Percentiles rank a stretch among this genome's conserved stretches.
These are phyloP conservation scores for Plasmodium gaboni DNA, from an alignment of 169 alveolate genomes.

Conservation along the genomic window DNA sequence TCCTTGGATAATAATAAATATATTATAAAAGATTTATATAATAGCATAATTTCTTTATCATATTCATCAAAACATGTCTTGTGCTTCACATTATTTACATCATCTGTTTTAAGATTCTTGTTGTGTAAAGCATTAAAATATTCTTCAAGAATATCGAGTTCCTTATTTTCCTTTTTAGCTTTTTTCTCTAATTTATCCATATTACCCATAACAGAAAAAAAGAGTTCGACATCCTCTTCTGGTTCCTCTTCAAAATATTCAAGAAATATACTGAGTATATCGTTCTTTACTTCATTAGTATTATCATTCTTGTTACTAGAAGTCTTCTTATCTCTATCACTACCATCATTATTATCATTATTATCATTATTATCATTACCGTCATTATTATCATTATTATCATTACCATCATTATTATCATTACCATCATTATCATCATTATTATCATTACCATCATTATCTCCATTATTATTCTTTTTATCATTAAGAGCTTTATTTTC, in stretches of 20 bases:
- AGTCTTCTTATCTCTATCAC: background rate
- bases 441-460: background rate
- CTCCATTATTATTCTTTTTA: background rate
- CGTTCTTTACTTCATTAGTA: background rate
- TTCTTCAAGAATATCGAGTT: background rate
- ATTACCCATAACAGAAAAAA: background rate
- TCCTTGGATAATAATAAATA: too few relatives aligned
- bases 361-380: background rate
- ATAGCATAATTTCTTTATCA: too few relatives aligned
- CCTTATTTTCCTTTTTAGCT: background rate
- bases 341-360: background rate
- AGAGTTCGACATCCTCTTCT: background rate
- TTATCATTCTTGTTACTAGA: background rate
- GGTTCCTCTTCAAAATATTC: background rate
- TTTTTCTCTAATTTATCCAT: background rate
- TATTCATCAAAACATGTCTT: too few relatives aligned
- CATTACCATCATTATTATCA: background rate
- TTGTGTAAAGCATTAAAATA: conserved; percentile 1
- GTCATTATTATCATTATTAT: background rate
- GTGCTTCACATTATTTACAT: background rate
- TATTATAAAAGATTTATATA: too few relatives aligned
- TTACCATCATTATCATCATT: background rate
- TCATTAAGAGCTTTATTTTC: background rate
- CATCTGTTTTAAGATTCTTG: background rate
- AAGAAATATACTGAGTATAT: background rate